Evolutionary conservation across 805 yeast species (phyloP).

Genomic region (Candida yuanshanica): DNA sequence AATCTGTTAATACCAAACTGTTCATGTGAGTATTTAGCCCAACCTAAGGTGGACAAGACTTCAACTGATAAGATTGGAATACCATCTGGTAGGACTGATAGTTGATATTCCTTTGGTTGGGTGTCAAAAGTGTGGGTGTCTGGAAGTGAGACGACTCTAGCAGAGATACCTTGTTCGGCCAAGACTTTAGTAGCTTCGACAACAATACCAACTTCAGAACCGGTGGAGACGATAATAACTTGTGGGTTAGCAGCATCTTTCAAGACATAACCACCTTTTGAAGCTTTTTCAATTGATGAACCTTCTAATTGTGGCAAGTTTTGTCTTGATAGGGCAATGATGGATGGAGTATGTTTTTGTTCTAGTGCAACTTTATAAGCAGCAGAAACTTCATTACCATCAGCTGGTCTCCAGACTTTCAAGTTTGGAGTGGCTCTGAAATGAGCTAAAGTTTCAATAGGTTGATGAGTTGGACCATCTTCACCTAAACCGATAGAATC

Average conservation of each 20-base stretch:
- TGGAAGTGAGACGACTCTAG: slow-evolving; percentile 86
- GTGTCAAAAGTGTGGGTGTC: slow-evolving; percentile 86
- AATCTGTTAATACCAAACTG: slow-evolving; percentile 93
- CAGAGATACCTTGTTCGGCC: slow-evolving; percentile 57
- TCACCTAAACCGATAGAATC: slow-evolving; percentile 90
- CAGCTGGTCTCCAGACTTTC: slow-evolving; percentile 90
- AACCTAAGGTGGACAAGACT: slow-evolving; percentile 85
- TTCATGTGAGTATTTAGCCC: slow-evolving; percentile 95
- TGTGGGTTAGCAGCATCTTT: slow-evolving; percentile 56
- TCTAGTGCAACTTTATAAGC: slow-evolving; percentile 66
- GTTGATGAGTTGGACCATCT: slow-evolving; percentile 93
- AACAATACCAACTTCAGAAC: slow-evolving; percentile 83
- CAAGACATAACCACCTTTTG: slow-evolving; percentile 90
- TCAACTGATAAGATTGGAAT: slow-evolving; percentile 91
- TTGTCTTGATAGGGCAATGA: slow-evolving; percentile 79
- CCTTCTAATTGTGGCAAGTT: slow-evolving; percentile 91
- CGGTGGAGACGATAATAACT: slow-evolving; percentile 79
- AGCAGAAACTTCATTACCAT: slow-evolving; percentile 84
- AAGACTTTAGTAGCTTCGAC: slow-evolving; percentile 79
- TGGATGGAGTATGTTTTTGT: slow-evolving; percentile 60
- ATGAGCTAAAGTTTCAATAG: slow-evolving; percentile 83
- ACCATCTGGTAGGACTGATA: slow-evolving; percentile 90
- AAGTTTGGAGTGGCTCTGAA: slow-evolving; percentile 80
- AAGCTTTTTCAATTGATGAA: slow-evolving; percentile 84
- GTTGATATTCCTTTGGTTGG: slow-evolving; percentile 75